Base-by-base conservation (phyloP, 257 asterid genomes). In the Petunia axillaris region DNA sequence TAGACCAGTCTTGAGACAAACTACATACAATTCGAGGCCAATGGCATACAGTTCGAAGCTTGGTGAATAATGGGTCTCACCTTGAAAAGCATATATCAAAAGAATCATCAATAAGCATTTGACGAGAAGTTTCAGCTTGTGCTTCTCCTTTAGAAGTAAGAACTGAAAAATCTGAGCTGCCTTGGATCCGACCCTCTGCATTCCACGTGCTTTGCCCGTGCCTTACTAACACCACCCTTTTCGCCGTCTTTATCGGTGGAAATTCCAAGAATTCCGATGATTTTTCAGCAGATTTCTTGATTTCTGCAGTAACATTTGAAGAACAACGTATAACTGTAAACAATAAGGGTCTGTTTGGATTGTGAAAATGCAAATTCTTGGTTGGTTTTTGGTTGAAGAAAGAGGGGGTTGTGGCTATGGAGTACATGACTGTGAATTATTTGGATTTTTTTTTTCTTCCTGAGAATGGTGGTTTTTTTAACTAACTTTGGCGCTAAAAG, bases 201-300 rank as follows among this genome's bases (percentile, higher is more conserved):
- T 93, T 95, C 99, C 99, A 92, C 79, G 97, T 93, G 90, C 99
- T 95, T 87, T 93, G 98, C 15, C 98, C 98, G 84, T 93, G 99
- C 89, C 99, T 84, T 84, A 93, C 98, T 65, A 95, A 82, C 15
- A 95, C 95, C 79, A 95, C 96, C 85, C 99, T 88, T 90, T 95
- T 95, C 78, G 92, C 93, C 85, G 77, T 90, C 90, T 68, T 79
- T 63, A 93, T 81, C 39, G 92, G 88, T 54, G 98, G 97, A 73
- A 94, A 83, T 48, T 44, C 77, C 46, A 87, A 83, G 38, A 82
- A 74, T 10, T 63, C 64, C 57, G 44, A 77, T 0, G 89, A 8
- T 8, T 78, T 6, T 53, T 58, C 80, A 2, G 80, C 64, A 37
- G 85, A 62, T 40, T 62, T 58, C 25, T 82, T 64, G 60, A 76